These are phyloP conservation scores for Syzygium syzygioides DNA, from an alignment of 441 rosid species.

Conservation along the genomic window DNA sequence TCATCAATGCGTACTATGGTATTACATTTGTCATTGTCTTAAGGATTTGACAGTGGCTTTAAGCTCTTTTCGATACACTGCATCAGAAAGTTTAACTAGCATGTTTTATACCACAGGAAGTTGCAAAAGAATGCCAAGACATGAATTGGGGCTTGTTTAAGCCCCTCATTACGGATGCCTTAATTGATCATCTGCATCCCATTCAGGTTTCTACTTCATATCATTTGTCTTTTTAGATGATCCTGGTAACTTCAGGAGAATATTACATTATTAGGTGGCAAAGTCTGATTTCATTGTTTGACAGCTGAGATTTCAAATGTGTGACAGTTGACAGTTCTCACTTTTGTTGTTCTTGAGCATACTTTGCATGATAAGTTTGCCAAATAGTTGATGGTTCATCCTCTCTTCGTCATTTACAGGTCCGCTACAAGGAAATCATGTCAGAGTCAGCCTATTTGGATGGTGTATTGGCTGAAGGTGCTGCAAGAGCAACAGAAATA, in stretches of 20 bases:
- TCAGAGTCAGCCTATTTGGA: slow-evolving; percentile 63
- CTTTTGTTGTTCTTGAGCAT: background rate
- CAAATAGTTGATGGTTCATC: background rate
- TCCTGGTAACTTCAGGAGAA: background rate
- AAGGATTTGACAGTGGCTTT: background rate
- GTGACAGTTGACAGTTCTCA: background rate
- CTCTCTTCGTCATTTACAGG: slow-evolving; percentile 28
- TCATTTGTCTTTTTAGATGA: background rate
- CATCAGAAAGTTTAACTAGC: background rate
- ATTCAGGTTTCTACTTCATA: slow-evolving; percentile 58
- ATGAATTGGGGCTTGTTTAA: slow-evolving; percentile 89
- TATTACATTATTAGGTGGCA: background rate
- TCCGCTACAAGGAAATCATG: slow-evolving; percentile 51
- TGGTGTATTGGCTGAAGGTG: slow-evolving; percentile 57
- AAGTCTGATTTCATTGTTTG: background rate
- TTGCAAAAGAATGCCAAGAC: slow-evolving; percentile 59
- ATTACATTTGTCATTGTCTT: background rate
- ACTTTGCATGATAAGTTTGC: background rate
- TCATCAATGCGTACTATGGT: background rate
- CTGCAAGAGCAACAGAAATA: slow-evolving; percentile 54
- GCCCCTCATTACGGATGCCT: slow-evolving; percentile 59
- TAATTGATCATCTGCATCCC: slow-evolving; percentile 80
- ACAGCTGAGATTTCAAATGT: background rate
- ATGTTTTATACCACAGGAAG: slow-evolving; percentile 46
- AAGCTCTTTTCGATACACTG: background rate